Base-by-base conservation (phyloP, 2,329 filamentous ascomycete species). In the Canariomyces notabilis region DNA sequence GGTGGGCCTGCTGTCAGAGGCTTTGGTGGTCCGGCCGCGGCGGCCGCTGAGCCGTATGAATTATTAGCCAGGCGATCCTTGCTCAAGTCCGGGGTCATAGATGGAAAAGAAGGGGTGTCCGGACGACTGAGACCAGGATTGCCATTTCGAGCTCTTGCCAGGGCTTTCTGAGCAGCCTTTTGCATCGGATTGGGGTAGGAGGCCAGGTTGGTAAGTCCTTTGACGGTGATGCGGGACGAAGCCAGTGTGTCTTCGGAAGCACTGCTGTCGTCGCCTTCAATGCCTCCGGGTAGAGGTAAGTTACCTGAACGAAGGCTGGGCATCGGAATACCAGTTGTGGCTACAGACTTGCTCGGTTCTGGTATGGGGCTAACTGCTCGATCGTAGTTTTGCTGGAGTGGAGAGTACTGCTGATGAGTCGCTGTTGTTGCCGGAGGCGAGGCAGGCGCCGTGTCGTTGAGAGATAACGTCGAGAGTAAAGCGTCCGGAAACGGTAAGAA, bases 171-270 rank as follows among this genome's bases (percentile, higher is more conserved):
- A 48, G 76, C 76, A 34, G 61, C 64, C 59, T 72, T 72, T 59
- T 77, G 76, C 58, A 67, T 72, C 6, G 75, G 75, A 52, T 80
- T 80, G 4, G 71, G 66, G 53, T 78, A 79, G 1, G 76, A 79
- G 14, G 76, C 76, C 53, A 79, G 58, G 53, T 73, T 79, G 32
- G 72, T 70, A 18, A 79, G 65, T 22, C 68, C 72, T 55, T 77
- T 76, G 56, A 72, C 67, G 37, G 61, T 69, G 48, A 65, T 61
- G 40, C 70, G 57, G 1, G 64, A 58, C 50, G 41, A 46, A 6
- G 31, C 58, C 53, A 52, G 59, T 52, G 22, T 48, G 20, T 61
- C 58, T 31, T 66, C 65, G 16, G 59, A 58, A 29, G 59, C 59
- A 19, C 58, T 55, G 38, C 56, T 54, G 16, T 54, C 56, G n/a